Evolutionary conservation across 345 rosid genomes (phyloP).

Genomic region (Schrenkiella parvula): DNA sequence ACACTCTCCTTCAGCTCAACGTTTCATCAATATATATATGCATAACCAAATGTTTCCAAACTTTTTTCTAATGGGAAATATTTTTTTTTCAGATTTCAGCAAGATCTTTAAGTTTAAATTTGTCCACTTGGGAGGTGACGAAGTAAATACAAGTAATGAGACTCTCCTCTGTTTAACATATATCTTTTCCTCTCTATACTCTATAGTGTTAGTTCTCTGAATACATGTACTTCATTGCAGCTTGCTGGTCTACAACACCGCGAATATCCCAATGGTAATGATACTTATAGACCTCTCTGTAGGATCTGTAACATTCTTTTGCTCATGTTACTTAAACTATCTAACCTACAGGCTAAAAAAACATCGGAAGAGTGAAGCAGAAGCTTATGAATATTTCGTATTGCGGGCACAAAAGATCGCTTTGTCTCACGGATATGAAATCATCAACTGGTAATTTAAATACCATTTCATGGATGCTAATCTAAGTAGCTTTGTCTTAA

Average conservation of each 20-base stretch:
- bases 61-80: not conserved
- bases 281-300: not conserved
- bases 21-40: not conserved
- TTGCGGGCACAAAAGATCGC: constrained; percentile 58
- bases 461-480: not conserved
- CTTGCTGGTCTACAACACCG: constrained; percentile 62
- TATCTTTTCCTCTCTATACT: not conserved
- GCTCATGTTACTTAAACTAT: not conserved
- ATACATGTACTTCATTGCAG: constrained; percentile 34
- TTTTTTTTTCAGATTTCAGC: constrained; percentile 52
- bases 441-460: constrained; percentile 52
- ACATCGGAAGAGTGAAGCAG: constrained; percentile 41
- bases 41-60: not conserved
- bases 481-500: not conserved
- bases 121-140: constrained; percentile 84
- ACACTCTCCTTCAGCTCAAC: not conserved
- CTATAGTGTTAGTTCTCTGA: not conserved
- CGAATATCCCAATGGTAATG: constrained; percentile 53
- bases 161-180: not conserved
- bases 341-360: constrained; percentile 43
- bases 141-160: constrained; percentile 61
- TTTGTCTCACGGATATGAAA: constrained; percentile 57
- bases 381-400: constrained; percentile 71
- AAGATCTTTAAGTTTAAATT: constrained; percentile 70
- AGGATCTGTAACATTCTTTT: not conserved